phyloP scores from a whole-genome alignment of 2,329 filamentous ascomycete genomes.

The Fusarium sp. region DNA sequence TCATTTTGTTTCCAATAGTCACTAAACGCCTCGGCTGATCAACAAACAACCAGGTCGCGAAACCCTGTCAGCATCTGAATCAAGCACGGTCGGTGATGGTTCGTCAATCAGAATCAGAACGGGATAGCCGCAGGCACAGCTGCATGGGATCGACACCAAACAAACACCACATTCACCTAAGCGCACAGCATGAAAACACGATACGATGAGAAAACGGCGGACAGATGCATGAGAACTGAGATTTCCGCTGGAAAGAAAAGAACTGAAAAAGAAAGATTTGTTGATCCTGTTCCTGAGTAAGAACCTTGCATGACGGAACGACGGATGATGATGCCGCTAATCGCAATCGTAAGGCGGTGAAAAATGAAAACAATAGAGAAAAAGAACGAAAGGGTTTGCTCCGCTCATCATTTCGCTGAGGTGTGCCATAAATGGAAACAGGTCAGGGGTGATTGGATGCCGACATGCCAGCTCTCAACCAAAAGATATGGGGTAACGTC shows the following conservation, averaged over 20 bases:
- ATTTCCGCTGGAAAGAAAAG: not conserved
- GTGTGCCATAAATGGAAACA: conserved; percentile 33
- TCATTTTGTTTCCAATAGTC: not conserved
- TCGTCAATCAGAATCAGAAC: conserved; percentile 17
- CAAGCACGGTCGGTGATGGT: conserved; percentile 18
- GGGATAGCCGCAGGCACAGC: conserved; percentile 18
- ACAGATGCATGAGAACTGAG: conserved; percentile 5
- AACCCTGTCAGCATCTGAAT: conserved; percentile 17
- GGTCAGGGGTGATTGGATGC: conserved; percentile 21
- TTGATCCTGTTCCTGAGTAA: not conserved
- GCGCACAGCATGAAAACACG: conserved; percentile 17
- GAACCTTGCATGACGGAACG: not conserved
- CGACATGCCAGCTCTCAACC: conserved; percentile 25
- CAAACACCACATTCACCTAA: not conserved
- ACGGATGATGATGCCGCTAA: conserved; percentile 6
- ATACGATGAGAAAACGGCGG: conserved; percentile 3
- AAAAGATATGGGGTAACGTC: conserved; percentile 35
- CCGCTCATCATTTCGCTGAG: conserved; percentile 26
- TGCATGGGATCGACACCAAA: conserved; percentile 26
- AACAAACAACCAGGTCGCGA: not conserved
- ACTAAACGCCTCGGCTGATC: not conserved
- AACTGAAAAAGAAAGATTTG: not conserved
- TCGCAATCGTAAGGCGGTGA: conserved; percentile 22
- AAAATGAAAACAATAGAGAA: not conserved
- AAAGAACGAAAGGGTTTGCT: not conserved